Percentiles rank a stretch among this genome's conserved stretches.
These are phyloP conservation scores for Aspergillus avenaceus DNA, from an alignment of 495 filamentous ascomycete genomes.

Conservation along the genomic window DNA sequence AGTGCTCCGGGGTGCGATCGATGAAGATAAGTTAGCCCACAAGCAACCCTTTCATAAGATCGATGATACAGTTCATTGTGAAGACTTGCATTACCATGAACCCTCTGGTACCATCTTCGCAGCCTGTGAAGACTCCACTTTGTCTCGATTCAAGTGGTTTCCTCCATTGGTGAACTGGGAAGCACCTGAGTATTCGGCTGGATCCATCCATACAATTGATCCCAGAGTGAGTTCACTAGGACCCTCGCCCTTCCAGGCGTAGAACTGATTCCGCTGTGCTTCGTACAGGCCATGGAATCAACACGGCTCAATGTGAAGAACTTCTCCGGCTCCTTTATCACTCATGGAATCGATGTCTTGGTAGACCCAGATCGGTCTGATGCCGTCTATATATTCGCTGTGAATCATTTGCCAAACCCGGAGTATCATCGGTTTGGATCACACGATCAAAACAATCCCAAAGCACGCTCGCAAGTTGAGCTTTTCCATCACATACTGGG, in stretches of 20 bases:
- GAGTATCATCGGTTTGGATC: conserved; percentile 14
- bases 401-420: conserved; percentile 55
- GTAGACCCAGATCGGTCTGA: conserved; percentile 33
- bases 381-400: conserved; percentile 56
- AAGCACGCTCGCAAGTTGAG: conserved; percentile 52
- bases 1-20: conserved; percentile 17
- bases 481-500: conserved; percentile 52
- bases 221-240: conserved; percentile 34
- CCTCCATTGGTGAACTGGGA: conserved; percentile 44
- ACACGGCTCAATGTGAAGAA: conserved; percentile 43
- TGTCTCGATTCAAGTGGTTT: conserved; percentile 51
- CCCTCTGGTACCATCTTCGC: conserved; percentile 49
- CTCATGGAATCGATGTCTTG: conserved; percentile 59
- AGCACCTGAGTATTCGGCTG: conserved; percentile 28
- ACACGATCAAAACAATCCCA: conserved; percentile 13
- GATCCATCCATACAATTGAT: conserved; percentile 53
- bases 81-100: conserved; percentile 56
- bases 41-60: conserved; percentile 38
- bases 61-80: conserved; percentile 51
- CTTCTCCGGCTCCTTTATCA: conserved; percentile 52
- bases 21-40: conserved; percentile 23
- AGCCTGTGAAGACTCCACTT: conserved; percentile 48
- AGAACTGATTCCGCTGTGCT: background rate
- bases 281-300: conserved; percentile 45
- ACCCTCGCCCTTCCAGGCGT: too few relatives aligned